Evolutionary conservation across 1,139 yeast species (phyloP).

Genomic region (Blastobotrys serpentis): DNA sequence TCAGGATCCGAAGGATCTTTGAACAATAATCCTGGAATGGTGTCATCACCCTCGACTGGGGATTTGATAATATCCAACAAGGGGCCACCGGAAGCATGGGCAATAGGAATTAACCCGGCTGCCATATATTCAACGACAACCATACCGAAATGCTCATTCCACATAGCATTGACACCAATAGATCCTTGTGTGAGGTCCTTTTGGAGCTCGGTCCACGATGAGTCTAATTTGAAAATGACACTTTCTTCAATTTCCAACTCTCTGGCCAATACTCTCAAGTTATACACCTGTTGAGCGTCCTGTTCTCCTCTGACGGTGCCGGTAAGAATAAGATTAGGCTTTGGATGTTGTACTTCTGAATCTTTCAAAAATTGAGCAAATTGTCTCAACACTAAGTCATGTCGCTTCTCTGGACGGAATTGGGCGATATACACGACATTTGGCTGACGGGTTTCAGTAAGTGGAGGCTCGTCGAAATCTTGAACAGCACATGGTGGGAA

Average conservation of each 20-base stretch:
- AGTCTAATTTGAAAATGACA: constrained; percentile 72
- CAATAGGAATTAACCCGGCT: constrained; percentile 82
- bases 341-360: constrained; percentile 25
- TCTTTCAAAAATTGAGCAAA: constrained; percentile 51
- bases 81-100: constrained; percentile 96
- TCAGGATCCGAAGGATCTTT: constrained; percentile 64
- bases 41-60: constrained; percentile 45
- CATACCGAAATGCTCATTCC: constrained; percentile 99
- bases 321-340: constrained; percentile 58
- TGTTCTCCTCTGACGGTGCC: constrained; percentile 78
- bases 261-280: constrained; percentile 48
- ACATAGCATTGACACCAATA: constrained; percentile 93
- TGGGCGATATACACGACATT: constrained; percentile 81
- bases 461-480: constrained; percentile 35
- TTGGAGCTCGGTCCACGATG: constrained; percentile 64
- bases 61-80: constrained; percentile 70
- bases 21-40: constrained; percentile 69
- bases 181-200: constrained; percentile 56
- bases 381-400: constrained; percentile 61
- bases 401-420: constrained; percentile 94
- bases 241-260: constrained; percentile 47
- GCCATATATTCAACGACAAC: constrained; percentile 94
- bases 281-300: constrained; percentile 61
- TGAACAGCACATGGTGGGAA: constrained; percentile 90
- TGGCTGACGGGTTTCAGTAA: constrained; percentile 45